These are phyloP conservation scores for Colletotrichum sp. DNA, from an alignment of 2,329 filamentous ascomycete species.

Conservation along the genomic window DNA sequence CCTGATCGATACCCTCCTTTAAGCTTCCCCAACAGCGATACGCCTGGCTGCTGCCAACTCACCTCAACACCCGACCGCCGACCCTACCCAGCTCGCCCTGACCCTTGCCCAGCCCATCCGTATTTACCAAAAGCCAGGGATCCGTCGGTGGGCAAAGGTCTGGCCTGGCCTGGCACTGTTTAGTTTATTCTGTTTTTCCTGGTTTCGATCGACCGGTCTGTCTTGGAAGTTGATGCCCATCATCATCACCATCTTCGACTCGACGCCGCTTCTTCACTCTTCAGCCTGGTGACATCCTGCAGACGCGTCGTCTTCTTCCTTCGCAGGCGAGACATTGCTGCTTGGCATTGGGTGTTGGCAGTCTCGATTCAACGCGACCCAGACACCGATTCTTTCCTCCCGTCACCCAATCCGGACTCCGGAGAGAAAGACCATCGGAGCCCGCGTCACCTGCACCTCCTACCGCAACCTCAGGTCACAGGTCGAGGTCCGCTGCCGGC, in stretches of 20 bases:
- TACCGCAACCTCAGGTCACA: neutral
- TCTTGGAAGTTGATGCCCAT: neutral
- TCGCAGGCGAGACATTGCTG: neutral
- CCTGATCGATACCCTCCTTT: conserved; percentile 1
- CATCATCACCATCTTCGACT: neutral
- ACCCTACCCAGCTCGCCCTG: neutral
- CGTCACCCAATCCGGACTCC: neutral
- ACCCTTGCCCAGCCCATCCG: neutral
- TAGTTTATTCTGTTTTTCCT: neutral
- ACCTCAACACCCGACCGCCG: neutral
- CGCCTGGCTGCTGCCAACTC: conserved; percentile 3
- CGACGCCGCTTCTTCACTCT: neutral
- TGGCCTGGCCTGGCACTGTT: neutral
- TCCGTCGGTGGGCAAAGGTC: neutral
- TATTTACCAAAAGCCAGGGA: conserved; percentile 1
- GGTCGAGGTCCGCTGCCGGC: neutral
- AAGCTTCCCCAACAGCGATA: neutral
- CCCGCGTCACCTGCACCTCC: neutral
- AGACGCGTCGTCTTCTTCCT: neutral
- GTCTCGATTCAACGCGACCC: neutral
- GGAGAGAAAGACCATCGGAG: neutral
- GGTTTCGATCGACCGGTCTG: neutral
- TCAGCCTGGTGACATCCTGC: neutral
- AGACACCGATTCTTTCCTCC: neutral
- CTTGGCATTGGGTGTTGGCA: neutral